phyloP scores from a whole-genome alignment of 2,329 filamentous ascomycete genomes.

The Zasmidium angulare region DNA sequence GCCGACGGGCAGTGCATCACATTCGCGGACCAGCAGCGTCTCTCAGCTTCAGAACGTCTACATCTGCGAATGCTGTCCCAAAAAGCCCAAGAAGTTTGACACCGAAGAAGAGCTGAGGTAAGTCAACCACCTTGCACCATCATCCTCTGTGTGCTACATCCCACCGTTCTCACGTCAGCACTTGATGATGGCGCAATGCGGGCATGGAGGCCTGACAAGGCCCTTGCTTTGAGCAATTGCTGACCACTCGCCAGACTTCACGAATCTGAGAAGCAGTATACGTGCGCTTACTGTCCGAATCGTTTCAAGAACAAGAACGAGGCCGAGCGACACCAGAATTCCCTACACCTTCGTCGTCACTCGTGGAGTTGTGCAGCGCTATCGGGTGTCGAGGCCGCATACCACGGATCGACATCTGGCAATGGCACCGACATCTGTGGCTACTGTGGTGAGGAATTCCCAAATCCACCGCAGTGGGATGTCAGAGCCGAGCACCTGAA shows the following conservation, averaged over 20 bases:
- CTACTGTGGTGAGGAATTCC: slow-evolving; percentile 92
- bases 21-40: slow-evolving; percentile 50
- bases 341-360: slow-evolving; percentile 84
- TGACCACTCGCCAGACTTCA: slow-evolving; percentile 63
- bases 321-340: slow-evolving; percentile 93
- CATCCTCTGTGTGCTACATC: not conserved
- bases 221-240: not conserved
- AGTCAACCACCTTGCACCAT: not conserved
- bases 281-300: slow-evolving; percentile 87
- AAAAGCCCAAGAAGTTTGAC: slow-evolving; percentile 95
- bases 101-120: slow-evolving; percentile 81
- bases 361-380: slow-evolving; percentile 97
- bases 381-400: slow-evolving; percentile 70
- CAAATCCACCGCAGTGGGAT: slow-evolving; percentile 86
- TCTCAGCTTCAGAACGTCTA: slow-evolving; percentile 59
- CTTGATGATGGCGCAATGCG: not conserved
- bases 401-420: slow-evolving; percentile 70
- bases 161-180: slow-evolving; percentile 1
- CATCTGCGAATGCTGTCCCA: slow-evolving; percentile 93
- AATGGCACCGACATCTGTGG: slow-evolving; percentile 77
- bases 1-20: slow-evolving; percentile 45
- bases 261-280: slow-evolving; percentile 94
- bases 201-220: not conserved
- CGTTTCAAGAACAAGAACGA: slow-evolving; percentile 99
- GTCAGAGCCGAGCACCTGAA: slow-evolving; percentile 82